Percentiles rank a stretch among this genome's conserved stretches.
phyloP scores from a whole-genome alignment of 139 green algal genomes.

The Micractinium sp. region DNA sequence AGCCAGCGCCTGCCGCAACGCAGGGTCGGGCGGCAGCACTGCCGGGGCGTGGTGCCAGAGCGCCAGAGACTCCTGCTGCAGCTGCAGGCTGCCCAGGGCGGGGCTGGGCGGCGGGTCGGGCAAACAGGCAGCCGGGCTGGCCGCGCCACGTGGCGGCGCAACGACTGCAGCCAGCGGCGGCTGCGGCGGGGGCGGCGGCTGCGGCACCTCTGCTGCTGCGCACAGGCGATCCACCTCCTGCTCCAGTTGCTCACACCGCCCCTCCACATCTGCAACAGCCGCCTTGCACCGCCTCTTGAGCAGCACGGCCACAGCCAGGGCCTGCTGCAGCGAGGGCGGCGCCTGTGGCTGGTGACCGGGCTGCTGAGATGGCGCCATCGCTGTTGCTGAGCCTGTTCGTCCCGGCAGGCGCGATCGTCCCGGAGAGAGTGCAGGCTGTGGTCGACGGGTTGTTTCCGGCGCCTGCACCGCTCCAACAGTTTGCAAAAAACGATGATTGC shows the following conservation, averaged over 20 bases:
- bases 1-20: background rate
- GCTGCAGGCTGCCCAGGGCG: background rate
- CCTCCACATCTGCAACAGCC: background rate
- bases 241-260: background rate
- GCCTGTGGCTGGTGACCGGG: background rate
- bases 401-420: background rate
- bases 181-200: background rate
- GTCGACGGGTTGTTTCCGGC: no score
- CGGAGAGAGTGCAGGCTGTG: background rate
- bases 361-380: background rate
- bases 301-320: background rate
- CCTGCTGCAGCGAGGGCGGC: background rate
- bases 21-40: conserved; percentile 3
- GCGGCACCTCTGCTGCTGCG: background rate
- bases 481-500: background rate
- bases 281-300: background rate
- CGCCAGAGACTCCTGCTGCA: background rate
- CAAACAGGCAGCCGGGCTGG: no score
- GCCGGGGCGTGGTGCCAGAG: conserved; percentile 9
- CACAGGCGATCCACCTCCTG: background rate
- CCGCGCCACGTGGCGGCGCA: no score
- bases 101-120: background rate
- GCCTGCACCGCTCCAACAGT: background rate
- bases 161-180: background rate
- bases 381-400: background rate